Percentiles rank a stretch among this genome's conserved stretches.
Evolutionary conservation across 73 alveolate genomes (phyloP).

Genomic region (Stentor roeselii): DNA sequence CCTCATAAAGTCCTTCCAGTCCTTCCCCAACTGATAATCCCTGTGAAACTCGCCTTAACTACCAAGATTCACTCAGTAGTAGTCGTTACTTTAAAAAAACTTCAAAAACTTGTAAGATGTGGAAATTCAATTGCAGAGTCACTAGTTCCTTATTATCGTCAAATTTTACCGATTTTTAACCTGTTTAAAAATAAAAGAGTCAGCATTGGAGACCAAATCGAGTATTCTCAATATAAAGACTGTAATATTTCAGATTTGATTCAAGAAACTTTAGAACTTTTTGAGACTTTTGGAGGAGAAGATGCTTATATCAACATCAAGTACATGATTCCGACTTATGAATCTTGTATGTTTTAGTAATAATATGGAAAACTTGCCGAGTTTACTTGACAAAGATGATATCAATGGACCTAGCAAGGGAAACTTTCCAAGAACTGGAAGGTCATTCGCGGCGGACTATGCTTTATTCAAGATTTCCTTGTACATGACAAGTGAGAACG

Average conservation of each 20-base stretch:
- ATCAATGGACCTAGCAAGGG: not conserved
- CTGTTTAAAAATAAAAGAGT: constrained; percentile 84
- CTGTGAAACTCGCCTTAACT: constrained; percentile 87
- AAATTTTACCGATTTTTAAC: constrained; percentile 96
- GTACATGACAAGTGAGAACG: not conserved
- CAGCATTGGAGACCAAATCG: constrained; percentile 93
- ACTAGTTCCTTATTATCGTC: constrained; percentile 99
- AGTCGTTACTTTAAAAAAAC: constrained; percentile 78
- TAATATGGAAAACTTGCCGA: not conserved
- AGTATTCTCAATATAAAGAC: constrained; percentile 88
- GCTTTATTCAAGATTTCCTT: not conserved
- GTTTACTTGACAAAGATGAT: constrained; percentile 3
- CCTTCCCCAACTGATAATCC: constrained; percentile 96
- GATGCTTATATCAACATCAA: constrained; percentile 98
- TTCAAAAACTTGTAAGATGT: constrained; percentile 64
- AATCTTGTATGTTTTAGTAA: constrained; percentile 80
- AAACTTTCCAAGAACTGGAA: not conserved
- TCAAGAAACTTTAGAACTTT: constrained; percentile 95
- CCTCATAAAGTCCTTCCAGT: constrained; percentile 92
- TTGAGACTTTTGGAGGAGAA: constrained; percentile 99
- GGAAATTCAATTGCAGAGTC: constrained; percentile 99
- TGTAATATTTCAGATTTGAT: constrained; percentile 93
- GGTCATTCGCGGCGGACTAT: not conserved
- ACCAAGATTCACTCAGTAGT: constrained; percentile 87
- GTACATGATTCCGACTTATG: constrained; percentile 99